phyloP scores from a whole-genome alignment of 805 yeast species.

The Starmerella asiatica region DNA sequence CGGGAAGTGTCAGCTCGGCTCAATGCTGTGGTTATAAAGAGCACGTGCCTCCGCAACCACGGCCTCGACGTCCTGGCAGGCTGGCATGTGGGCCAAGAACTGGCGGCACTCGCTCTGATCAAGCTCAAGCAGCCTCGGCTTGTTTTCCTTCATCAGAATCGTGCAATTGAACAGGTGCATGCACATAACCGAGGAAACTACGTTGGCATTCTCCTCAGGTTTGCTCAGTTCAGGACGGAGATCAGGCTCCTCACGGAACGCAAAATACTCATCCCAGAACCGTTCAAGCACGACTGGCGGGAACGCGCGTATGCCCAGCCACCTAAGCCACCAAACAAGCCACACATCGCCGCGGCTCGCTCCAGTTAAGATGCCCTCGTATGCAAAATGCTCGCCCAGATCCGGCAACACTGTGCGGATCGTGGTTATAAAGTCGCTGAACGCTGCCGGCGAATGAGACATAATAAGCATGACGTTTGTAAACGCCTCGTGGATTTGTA shows the following conservation, averaged over 20 bases:
- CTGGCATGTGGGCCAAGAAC: constrained; percentile 33
- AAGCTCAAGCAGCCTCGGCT: constrained; percentile 63
- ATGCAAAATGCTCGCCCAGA: constrained; percentile 57
- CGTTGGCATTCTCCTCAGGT: background rate
- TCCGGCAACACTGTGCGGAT: constrained; percentile 59
- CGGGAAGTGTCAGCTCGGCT: too few species aligned
- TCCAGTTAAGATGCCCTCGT: constrained; percentile 55
- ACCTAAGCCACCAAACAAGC: constrained; percentile 91
- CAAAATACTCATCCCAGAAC: constrained; percentile 75
- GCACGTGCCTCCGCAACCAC: constrained; percentile 14
- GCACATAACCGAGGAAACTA: background rate
- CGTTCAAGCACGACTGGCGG: constrained; percentile 71
- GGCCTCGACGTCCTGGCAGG: constrained; percentile 15
- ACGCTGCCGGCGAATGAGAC: constrained; percentile 7
- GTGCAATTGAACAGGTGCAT: constrained; percentile 58
- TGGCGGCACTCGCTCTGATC: constrained; percentile 85
- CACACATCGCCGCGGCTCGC: constrained; percentile 61
- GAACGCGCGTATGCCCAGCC: constrained; percentile 77
- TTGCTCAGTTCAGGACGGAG: background rate
- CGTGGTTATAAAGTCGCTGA: constrained; percentile 43
- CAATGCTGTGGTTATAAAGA: constrained; percentile 2
- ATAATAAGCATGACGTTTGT: constrained; percentile 12
- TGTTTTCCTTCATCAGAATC: constrained; percentile 69
- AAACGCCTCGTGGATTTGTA: constrained; percentile 5
- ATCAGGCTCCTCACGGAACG: constrained; percentile 35